Evolutionary conservation across 768 basidiomycete genomes (phyloP), one percentile per base, ranked within the genome.

Genomic region (Boletellus emodensis): DNA sequence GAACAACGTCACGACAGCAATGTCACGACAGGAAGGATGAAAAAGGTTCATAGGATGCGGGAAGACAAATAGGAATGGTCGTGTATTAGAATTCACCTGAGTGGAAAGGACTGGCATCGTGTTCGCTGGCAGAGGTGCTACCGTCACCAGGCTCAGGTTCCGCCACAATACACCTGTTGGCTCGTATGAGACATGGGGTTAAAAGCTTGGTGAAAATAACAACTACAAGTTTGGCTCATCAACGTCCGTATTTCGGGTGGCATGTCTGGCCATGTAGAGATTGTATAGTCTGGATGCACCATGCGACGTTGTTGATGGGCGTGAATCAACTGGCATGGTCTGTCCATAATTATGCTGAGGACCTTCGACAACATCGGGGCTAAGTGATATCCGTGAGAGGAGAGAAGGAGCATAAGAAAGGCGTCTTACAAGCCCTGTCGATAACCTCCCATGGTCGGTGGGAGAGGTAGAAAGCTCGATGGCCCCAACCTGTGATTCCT

Each of bases 341-440:
- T 44, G 55, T 30, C 30, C 46, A 35, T 52, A 58, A 46, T 55
- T 52, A 17, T 34, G 17, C 9, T 44, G 53, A 26, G 44, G 11
- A 43, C 42, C 51, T 39, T 55, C 53, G 17, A 34, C 8, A 35
- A 49, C 35, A 18, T 38, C 45, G 22, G 49, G 6, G 30, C 64
- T 66, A 14, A 20, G n/a, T 20, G 33, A n/a, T 30, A 30, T 44
- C 15, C 18, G 22, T 61, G 35, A 58, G 20, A 22, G 34, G 3
- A 20, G 28, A 32, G 35, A 30, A 34, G 15, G 20, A 20, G 28
- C 18, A 11, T 13, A 36, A 48, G 42, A 34, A 4, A 30, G 17
- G 39, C 1, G 22, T 30, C 64, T 49, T 32, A 65, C 63, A 50
- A 58, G 46, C 48, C 44, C 28, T 44, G 56, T 18, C 22, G 49